phyloP scores from a whole-genome alignment of 1,284 basidiomycete species.

The Tilletia walkeri region DNA sequence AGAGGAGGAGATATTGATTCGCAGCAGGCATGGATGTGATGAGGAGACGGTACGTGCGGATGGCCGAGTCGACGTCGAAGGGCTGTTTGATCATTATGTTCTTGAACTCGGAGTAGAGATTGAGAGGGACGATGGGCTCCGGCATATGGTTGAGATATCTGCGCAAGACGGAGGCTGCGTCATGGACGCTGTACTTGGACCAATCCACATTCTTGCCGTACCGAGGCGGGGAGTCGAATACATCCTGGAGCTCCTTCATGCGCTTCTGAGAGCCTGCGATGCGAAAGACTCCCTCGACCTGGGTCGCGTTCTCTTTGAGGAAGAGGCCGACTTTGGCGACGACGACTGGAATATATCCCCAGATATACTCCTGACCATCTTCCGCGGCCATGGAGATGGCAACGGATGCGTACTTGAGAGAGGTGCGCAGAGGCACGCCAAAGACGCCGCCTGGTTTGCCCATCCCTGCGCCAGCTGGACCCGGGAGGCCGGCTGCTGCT shows the following conservation, averaged over 20 bases:
- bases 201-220: conserved; percentile 92
- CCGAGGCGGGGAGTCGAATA: conserved; percentile 86
- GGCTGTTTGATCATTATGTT: conserved; percentile 62
- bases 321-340: conserved; percentile 85
- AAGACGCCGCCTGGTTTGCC: conserved; percentile 64
- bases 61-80: conserved; percentile 41
- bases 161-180: conserved; percentile 92
- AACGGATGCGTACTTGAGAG: conserved; percentile 80
- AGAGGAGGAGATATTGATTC: conserved; percentile 90
- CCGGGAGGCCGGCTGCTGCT: background rate
- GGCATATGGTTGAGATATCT: conserved; percentile 95
- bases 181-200: conserved; percentile 87
- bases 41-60: conserved; percentile 69
- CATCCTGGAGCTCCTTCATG: conserved; percentile 88
- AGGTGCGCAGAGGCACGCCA: conserved; percentile 77
- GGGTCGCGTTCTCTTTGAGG: conserved; percentile 66
- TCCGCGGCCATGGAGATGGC: conserved; percentile 86
- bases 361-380: conserved; percentile 55
- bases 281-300: conserved; percentile 92
- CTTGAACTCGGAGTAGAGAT: conserved; percentile 84
- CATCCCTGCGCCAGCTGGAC: background rate
- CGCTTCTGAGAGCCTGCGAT: conserved; percentile 74
- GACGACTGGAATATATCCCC: conserved; percentile 85
- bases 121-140: conserved; percentile 83
- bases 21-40: conserved; percentile 80